A percentile compares a stretch with the other conserved stretches of the same genome.
phyloP scores from a whole-genome alignment of 2,329 filamentous ascomycete species.

The Mycogone perniciosa region DNA sequence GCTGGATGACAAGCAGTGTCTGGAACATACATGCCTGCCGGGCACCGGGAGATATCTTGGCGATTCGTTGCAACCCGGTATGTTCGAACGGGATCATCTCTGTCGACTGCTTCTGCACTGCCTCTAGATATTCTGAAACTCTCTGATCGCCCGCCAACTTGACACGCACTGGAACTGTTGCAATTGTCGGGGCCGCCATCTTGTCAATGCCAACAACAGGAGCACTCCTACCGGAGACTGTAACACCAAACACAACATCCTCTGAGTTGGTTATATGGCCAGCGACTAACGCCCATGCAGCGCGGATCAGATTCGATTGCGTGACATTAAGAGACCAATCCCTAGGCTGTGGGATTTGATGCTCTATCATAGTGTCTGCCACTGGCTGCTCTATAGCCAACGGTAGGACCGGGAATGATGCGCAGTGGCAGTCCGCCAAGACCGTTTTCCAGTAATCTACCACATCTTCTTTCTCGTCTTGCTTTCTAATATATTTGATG shows the following conservation, averaged over 20 bases:
- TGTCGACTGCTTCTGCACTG: background rate
- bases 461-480: too few species aligned
- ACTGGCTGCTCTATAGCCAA: too few species aligned
- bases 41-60: background rate
- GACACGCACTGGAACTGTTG: constrained; percentile 14
- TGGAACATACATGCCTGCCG: background rate
- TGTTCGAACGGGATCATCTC: background rate
- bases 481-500: too few species aligned
- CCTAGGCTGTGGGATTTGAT: too few species aligned
- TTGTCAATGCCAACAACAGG: constrained; percentile 15
- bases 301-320: background rate
- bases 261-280: constrained; percentile 26
- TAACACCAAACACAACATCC: constrained; percentile 17
- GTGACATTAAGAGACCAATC: too few species aligned
- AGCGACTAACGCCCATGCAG: constrained; percentile 18
- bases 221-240: constrained; percentile 16
- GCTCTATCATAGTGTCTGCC: too few species aligned
- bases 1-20: background rate
- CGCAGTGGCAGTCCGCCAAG: too few species aligned
- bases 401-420: too few species aligned
- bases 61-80: background rate
- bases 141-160: background rate
- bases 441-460: too few species aligned
- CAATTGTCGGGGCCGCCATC: constrained; percentile 19
- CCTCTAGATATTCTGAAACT: background rate